A percentile compares a stretch with the other conserved stretches of the same genome.
phyloP scores from a whole-genome alignment of 306 rosid species.

The Geum urbanum region DNA sequence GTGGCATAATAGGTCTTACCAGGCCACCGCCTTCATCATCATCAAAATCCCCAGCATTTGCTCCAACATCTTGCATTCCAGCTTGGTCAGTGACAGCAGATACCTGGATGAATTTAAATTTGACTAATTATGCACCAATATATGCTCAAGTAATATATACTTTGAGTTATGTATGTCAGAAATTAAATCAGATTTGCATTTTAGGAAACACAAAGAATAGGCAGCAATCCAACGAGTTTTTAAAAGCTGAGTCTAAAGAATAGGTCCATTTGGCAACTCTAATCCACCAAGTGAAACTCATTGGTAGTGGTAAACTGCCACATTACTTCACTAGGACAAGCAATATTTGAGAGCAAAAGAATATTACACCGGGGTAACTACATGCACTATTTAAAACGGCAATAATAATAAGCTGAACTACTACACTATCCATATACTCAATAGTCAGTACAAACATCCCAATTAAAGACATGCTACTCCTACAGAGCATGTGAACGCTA shows the following conservation, averaged over 20 bases:
- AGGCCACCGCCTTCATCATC: conserved; percentile 89
- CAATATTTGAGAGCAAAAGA: neutral
- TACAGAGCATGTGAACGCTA: neutral
- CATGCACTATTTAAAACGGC: neutral
- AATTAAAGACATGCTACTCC: neutral
- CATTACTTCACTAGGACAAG: neutral
- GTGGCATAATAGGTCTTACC: conserved; percentile 35
- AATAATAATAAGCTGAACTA: neutral
- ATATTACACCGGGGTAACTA: neutral
- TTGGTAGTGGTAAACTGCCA: neutral
- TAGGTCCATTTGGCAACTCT: neutral
- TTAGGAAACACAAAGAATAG: neutral
- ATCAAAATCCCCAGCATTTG: conserved; percentile 81
- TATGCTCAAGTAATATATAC: neutral
- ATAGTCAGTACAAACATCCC: too few species aligned
- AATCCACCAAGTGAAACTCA: neutral
- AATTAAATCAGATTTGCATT: neutral
- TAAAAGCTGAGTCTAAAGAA: neutral
- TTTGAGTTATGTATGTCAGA: neutral
- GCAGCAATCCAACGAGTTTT: neutral
- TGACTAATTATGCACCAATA: neutral
- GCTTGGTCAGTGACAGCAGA: conserved; percentile 82
- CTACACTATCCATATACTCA: neutral
- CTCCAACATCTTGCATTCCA: conserved; percentile 76
- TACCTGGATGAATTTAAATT: conserved; percentile 43